Conservation (phyloP, 257 asterid genomes). For the Echium plantagineum region DNA sequence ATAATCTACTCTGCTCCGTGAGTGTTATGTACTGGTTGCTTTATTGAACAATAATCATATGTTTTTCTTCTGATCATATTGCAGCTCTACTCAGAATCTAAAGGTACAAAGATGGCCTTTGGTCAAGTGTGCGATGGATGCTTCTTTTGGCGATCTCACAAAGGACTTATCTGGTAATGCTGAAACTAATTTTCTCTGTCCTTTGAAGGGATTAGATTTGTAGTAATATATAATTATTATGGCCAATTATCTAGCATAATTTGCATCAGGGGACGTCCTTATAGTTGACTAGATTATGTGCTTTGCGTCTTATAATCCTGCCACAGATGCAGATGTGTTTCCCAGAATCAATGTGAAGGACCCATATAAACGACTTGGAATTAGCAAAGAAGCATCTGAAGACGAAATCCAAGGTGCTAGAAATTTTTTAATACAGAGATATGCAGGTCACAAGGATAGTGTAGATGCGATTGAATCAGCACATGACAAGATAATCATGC, state of each 20-base stretch:
- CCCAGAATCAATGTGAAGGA: slow-evolving; percentile 80
- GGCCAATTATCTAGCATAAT: no score
- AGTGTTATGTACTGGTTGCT: neutral
- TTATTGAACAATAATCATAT: slow-evolving; percentile 6
- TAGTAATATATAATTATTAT: no score
- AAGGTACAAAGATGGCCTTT: no score
- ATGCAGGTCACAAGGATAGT: slow-evolving; percentile 76
- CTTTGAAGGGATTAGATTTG: neutral
- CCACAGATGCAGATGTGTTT: slow-evolving; percentile 37
- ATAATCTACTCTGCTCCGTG: neutral
- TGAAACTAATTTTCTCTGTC: neutral
- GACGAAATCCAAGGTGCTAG: slow-evolving; percentile 86
- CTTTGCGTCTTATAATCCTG: slow-evolving; percentile 8
- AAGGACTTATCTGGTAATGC: slow-evolving; percentile 55
- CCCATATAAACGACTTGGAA: slow-evolving; percentile 92
- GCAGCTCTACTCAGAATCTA: no score
- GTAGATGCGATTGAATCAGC: slow-evolving; percentile 92
- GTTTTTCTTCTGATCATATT: no score
- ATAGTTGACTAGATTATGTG: neutral
- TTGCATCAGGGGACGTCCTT: neutral
- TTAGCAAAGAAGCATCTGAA: slow-evolving; percentile 83
- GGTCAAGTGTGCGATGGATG: slow-evolving; percentile 70
- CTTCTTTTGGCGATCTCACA: slow-evolving; percentile 57
- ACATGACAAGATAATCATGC: slow-evolving; percentile 91
- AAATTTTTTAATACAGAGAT: slow-evolving; percentile 71